Percentiles rank a stretch among this genome's conserved stretches.
These are phyloP conservation scores for Sequoiadendron giganteum DNA, from an alignment of 75 land plant species.

Conservation along the genomic window DNA sequence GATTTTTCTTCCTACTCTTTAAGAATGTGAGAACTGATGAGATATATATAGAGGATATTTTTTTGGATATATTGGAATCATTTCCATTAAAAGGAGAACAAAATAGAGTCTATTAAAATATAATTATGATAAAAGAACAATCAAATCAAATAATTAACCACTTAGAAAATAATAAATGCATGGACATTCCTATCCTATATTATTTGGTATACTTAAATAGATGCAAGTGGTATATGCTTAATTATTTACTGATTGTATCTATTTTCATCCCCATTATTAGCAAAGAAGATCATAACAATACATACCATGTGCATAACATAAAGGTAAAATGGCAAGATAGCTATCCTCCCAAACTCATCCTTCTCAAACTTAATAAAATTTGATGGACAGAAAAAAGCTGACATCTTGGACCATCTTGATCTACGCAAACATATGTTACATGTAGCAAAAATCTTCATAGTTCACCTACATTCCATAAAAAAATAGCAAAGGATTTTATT, in stretches of 20 bases:
- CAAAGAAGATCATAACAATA: slow-evolving; percentile 13
- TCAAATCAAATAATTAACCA: background rate
- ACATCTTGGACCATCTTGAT: slow-evolving; percentile 94
- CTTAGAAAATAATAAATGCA: background rate
- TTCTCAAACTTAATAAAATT: slow-evolving; percentile 99
- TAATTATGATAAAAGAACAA: background rate
- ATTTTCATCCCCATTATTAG: background rate
- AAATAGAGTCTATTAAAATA: background rate
- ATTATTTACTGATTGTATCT: background rate
- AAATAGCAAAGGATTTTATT: background rate
- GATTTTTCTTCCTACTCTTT: too few relatives aligned
- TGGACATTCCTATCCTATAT: background rate
- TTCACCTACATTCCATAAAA: slow-evolving; percentile 66
- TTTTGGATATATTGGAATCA: background rate
- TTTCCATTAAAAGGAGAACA: background rate
- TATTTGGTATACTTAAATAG: background rate
- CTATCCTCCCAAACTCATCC: slow-evolving; percentile 94
- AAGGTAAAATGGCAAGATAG: slow-evolving; percentile 92
- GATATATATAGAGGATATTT: too few relatives aligned
- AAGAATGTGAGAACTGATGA: too few relatives aligned
- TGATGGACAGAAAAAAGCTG: slow-evolving; percentile 89
- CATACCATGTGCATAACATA: slow-evolving; percentile 99
- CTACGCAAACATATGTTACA: slow-evolving; percentile 89
- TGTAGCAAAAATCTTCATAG: slow-evolving; percentile 98
- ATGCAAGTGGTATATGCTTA: background rate